A percentile compares a stretch with the other conserved stretches of the same genome.
phyloP scores from a whole-genome alignment of 805 yeast genomes.

The Wickerhamomyces hampshirensis region DNA sequence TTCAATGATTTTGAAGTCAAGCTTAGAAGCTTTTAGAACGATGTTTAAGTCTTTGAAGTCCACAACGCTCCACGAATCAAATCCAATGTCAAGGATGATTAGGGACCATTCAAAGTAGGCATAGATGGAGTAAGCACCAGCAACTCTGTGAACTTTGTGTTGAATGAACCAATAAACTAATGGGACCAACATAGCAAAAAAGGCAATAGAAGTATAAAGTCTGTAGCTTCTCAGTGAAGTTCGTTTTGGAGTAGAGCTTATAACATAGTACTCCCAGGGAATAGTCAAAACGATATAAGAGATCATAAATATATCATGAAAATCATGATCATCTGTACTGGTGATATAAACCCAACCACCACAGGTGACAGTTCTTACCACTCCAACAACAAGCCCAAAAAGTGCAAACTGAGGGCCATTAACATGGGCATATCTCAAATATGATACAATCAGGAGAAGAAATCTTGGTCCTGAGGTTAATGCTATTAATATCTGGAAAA shows the following conservation, averaged over 20 bases:
- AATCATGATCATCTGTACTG: conserved; percentile 94
- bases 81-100: conserved; percentile 75
- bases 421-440: conserved; percentile 40
- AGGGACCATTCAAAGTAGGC: conserved; percentile 95
- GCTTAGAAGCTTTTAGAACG: conserved; percentile 17
- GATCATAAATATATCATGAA: conserved; percentile 95
- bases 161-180: conserved; percentile 85
- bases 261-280: conserved; percentile 80
- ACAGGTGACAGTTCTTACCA: conserved; percentile 86
- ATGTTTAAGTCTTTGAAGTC: conserved; percentile 69
- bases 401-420: conserved; percentile 29
- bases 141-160: conserved; percentile 78
- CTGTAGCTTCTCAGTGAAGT: conserved; percentile 47
- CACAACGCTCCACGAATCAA: conserved; percentile 71
- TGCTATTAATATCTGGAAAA: conserved; percentile 89
- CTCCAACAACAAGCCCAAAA: conserved; percentile 55
- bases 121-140: conserved; percentile 95
- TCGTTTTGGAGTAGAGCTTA: conserved; percentile 46
- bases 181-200: conserved; percentile 74
- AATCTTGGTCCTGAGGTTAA: conserved; percentile 92
- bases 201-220: conserved; percentile 47
- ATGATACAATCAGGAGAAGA: conserved; percentile 48
- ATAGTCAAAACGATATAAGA: conserved; percentile 80
- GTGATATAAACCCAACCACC: conserved; percentile 99
- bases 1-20: conserved; percentile 18